Percentiles rank a stretch among this genome's conserved stretches.
phyloP scores from a whole-genome alignment of 768 basidiomycete species.

The Mycena pura region DNA sequence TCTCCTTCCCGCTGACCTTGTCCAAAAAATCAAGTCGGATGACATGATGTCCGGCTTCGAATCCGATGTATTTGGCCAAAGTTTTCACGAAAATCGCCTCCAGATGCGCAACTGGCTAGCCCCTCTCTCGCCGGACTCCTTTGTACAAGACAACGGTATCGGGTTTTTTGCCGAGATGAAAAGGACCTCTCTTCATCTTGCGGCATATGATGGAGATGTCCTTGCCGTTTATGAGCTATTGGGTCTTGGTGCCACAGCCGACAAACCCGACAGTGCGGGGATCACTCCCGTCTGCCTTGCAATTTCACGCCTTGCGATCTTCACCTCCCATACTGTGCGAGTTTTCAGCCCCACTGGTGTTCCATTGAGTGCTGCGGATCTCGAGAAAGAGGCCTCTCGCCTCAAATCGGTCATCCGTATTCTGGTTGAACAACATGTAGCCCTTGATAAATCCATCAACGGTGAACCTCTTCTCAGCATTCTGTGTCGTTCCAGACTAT shows the following conservation, averaged over 20 bases:
- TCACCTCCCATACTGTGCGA: not conserved
- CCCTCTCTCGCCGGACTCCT: not conserved
- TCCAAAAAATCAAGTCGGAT: not conserved
- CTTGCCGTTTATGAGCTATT: constrained; percentile 4
- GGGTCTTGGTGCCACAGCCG: not conserved
- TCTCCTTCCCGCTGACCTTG: constrained; percentile 10
- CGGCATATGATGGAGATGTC: constrained; percentile 8
- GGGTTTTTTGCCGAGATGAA: not conserved
- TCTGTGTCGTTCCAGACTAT: not conserved
- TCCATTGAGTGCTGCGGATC: not conserved
- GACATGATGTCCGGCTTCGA: constrained; percentile 3
- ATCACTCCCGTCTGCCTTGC: constrained; percentile 13
- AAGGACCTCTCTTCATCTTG: not conserved
- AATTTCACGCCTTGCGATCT: not conserved
- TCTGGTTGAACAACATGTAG: constrained; percentile 12
- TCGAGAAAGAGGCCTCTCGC: not conserved
- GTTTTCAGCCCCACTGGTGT: not conserved
- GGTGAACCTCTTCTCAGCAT: constrained; percentile 2
- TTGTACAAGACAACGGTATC: not conserved
- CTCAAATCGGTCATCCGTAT: constrained; percentile 1
- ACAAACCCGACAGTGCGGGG: constrained; percentile 2
- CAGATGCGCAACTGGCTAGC: not conserved
- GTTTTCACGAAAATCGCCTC: not conserved
- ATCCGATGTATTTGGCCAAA: not conserved
- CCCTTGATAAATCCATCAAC: not conserved